Conservation (phyloP, 306 rosid species). For the Cicer pinnatifidum region DNA sequence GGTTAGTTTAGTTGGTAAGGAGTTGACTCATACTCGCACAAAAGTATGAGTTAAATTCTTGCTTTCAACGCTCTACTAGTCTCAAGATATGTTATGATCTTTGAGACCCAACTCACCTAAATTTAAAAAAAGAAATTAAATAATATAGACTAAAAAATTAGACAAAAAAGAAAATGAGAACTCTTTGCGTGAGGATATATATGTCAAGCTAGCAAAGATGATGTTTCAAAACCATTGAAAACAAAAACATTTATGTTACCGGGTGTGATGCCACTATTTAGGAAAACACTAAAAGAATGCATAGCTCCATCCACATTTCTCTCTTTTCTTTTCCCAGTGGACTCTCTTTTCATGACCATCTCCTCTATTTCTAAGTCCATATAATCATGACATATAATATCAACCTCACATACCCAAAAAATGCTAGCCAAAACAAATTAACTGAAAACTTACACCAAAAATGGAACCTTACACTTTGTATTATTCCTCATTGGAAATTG, state of each 20-base stretch:
- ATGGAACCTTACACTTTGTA: conserved; percentile 33
- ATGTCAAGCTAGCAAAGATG: not conserved
- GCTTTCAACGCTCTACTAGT: too few species aligned
- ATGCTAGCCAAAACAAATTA: conserved; percentile 26
- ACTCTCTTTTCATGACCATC: conserved; percentile 35
- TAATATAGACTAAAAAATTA: not conserved
- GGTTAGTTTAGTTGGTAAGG: too few species aligned
- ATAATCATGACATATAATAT: conserved; percentile 9
- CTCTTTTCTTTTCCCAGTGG: conserved; percentile 40
- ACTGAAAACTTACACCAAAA: conserved; percentile 25
- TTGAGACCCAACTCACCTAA: too few species aligned
- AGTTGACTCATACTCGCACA: too few species aligned
- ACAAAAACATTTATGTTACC: conserved; percentile 22
- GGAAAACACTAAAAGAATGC: conserved; percentile 50
- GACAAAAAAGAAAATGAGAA: not conserved
- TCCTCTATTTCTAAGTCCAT: conserved; percentile 40
- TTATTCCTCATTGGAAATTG: conserved; percentile 38
- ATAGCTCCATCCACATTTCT: conserved; percentile 32
- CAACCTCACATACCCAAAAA: conserved; percentile 22
- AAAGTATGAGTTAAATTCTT: too few species aligned
- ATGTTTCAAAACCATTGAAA: not conserved
- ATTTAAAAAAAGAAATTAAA: too few species aligned
- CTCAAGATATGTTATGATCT: too few species aligned
- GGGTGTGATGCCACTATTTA: conserved; percentile 22
- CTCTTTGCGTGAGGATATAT: not conserved